phyloP scores from a whole-genome alignment of 352 stramenopile genomes.

The Globisporangium orthogonon region DNA sequence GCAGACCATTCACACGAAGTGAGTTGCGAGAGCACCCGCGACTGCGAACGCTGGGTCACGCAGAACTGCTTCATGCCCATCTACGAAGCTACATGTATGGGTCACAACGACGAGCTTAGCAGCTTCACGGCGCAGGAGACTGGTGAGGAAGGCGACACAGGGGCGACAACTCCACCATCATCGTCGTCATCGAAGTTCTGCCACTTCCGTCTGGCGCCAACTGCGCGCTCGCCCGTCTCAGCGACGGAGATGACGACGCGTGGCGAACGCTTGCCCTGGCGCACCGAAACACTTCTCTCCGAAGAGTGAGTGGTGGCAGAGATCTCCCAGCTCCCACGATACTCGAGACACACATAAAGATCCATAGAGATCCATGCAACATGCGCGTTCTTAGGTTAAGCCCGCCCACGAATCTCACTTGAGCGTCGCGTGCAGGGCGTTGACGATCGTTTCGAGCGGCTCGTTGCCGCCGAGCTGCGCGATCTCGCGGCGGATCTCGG shows the following conservation, averaged over 20 bases:
- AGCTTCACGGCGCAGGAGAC: not conserved
- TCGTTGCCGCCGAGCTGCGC: constrained; percentile 45
- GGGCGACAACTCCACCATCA: not conserved
- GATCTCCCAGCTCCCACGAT: too few species aligned
- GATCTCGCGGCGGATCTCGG: constrained; percentile 44
- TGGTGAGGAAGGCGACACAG: not conserved
- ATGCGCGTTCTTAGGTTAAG: too few species aligned
- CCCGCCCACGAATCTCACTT: constrained; percentile 17
- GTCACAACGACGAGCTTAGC: constrained; percentile 5
- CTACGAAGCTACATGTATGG: constrained; percentile 40
- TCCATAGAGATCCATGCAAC: too few species aligned
- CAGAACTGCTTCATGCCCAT: constrained; percentile 59
- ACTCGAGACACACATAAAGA: not conserved
- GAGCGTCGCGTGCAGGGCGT: constrained; percentile 42
- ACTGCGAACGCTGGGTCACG: constrained; percentile 41
- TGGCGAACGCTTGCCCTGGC: constrained; percentile 17
- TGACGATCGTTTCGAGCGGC: constrained; percentile 50
- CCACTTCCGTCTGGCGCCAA: constrained; percentile 27
- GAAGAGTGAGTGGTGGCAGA: too few species aligned
- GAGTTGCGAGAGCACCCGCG: constrained; percentile 22
- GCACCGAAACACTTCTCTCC: too few species aligned
- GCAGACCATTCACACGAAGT: constrained; percentile 16
- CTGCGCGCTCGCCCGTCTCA: constrained; percentile 16
- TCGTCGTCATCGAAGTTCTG: constrained; percentile 15
- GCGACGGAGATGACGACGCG: constrained; percentile 22